Evolutionary conservation across 164 flowering plant genomes (phyloP), one percentile per base, ranked within the genome.

Genomic region (Annona cherimola): DNA sequence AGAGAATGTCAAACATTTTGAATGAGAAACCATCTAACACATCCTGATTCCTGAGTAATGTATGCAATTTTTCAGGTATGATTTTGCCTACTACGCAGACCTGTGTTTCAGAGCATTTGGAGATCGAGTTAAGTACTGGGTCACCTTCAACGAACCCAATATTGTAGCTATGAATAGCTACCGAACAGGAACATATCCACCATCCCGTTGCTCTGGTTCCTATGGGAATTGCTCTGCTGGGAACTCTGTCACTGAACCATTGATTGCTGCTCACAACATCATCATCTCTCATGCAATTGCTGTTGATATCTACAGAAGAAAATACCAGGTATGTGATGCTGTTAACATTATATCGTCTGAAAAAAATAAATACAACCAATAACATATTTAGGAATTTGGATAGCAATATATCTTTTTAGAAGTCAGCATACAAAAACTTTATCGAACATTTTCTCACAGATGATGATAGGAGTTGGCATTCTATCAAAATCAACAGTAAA

Each of bases 141-240:
- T 45, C 64, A 73, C 75, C 42, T 41, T 73, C 64, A 73, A 73
- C 57, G 75, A 73, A 43, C 75, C 75, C n/a, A 73, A 65, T 42
- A 55, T 73, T 9, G 44, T 66, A 61, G 63, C 57, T 6, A 54
- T 39, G 4, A 46, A 45, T 6, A 54, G 69, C 11, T 73, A 73
- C 50, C 46, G 50, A 16, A 16, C 4, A 14, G 75, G 75, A 18
- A 19, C 19, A 4, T 73, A 73, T 45, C 75, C 75, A 0, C 75
- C 75, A 1, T 43, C 69, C 46, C 75, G 9, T 42, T 73, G 75
- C 57, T 73, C 69, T 18, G 42, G 42, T 40, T 69, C 69, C 2
- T 66, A 8, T 43, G 75, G 75, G 2, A 59, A 73, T 42, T 73
- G 75, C 46, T 3, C 69, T 4, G 14, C 2, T 8, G 75, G 75